Evolutionary conservation across 2,329 filamentous ascomycete genomes (phyloP).

Genomic region (Fusarium longipes): DNA sequence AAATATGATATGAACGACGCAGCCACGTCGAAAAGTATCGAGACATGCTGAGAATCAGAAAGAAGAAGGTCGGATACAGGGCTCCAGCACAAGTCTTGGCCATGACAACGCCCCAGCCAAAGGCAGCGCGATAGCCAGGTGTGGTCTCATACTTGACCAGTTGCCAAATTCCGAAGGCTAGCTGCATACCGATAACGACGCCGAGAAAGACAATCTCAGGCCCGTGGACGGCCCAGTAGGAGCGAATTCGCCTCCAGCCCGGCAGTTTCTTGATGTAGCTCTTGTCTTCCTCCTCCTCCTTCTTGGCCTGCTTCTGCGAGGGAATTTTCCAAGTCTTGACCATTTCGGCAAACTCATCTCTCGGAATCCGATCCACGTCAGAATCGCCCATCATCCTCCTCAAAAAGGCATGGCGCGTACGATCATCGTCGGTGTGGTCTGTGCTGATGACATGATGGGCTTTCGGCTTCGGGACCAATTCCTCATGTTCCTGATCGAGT

Average conservation of each 20-base stretch:
- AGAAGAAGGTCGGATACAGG: conserved; percentile 68
- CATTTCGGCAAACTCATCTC: conserved; percentile 58
- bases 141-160: conserved; percentile 63
- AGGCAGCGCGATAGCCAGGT: conserved; percentile 58
- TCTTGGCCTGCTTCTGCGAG: conserved; percentile 59
- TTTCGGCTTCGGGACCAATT: conserved; percentile 60
- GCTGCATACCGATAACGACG: conserved; percentile 59
- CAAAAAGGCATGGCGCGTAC: conserved; percentile 63
- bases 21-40: conserved; percentile 65
- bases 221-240: conserved; percentile 67
- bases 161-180: conserved; percentile 67
- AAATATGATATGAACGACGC: conserved; percentile 62
- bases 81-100: conserved; percentile 66
- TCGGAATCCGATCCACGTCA: conserved; percentile 56
- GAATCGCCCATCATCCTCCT: conserved; percentile 59
- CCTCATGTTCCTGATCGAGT: conserved; percentile 63
- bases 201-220: conserved; percentile 62
- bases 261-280: conserved; percentile 60
- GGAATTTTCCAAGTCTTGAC: conserved; percentile 61
- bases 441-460: conserved; percentile 58
- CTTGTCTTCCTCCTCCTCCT: conserved; percentile 59
- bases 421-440: conserved; percentile 51
- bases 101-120: conserved; percentile 67
- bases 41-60: conserved; percentile 68
- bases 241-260: conserved; percentile 58